These are phyloP conservation scores for Hemileccinum impolitum DNA, from an alignment of 768 basidiomycete genomes.

Conservation along the genomic window DNA sequence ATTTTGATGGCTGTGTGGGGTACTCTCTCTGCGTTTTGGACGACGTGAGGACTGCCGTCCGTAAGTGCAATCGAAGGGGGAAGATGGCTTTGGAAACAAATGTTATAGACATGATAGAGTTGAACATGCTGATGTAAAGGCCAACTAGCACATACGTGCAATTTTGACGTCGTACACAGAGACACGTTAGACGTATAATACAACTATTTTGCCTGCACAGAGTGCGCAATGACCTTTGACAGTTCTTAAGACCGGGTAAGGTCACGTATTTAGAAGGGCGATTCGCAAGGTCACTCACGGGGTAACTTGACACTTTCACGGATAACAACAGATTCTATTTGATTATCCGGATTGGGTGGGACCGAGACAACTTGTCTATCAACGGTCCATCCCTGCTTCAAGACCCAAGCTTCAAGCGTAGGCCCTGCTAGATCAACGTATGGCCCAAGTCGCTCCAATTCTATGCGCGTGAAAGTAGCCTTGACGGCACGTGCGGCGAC, in stretches of 20 bases:
- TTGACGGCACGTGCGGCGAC: slow-evolving; percentile 76
- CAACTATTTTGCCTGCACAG: slow-evolving; percentile 49
- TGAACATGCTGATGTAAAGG: background rate
- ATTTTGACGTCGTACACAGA: slow-evolving; percentile 8
- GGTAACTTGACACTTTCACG: slow-evolving; percentile 80
- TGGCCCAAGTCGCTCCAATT: slow-evolving; percentile 58
- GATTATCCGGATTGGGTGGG: slow-evolving; percentile 84
- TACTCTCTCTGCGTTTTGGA: slow-evolving; percentile 60
- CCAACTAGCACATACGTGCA: background rate
- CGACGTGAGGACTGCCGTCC: slow-evolving; percentile 19
- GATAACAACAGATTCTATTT: slow-evolving; percentile 80
- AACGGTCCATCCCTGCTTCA: slow-evolving; percentile 64
- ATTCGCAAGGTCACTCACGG: slow-evolving; percentile 48
- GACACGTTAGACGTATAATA: slow-evolving; percentile 1
- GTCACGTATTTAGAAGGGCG: background rate
- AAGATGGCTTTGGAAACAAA: background rate
- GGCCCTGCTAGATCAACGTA: slow-evolving; percentile 70
- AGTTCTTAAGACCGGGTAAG: slow-evolving; percentile 48
- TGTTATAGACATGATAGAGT: background rate
- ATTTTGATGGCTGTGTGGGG: slow-evolving; percentile 75
- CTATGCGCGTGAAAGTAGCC: slow-evolving; percentile 75
- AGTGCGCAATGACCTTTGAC: slow-evolving; percentile 72
- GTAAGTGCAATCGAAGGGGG: background rate
- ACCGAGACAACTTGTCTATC: slow-evolving; percentile 61
- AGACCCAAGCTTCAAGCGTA: slow-evolving; percentile 57